Evolutionary conservation across 805 yeast species (phyloP), one percentile per base, ranked within the genome.

Genomic region (Lachancea lanzarotensis): DNA sequence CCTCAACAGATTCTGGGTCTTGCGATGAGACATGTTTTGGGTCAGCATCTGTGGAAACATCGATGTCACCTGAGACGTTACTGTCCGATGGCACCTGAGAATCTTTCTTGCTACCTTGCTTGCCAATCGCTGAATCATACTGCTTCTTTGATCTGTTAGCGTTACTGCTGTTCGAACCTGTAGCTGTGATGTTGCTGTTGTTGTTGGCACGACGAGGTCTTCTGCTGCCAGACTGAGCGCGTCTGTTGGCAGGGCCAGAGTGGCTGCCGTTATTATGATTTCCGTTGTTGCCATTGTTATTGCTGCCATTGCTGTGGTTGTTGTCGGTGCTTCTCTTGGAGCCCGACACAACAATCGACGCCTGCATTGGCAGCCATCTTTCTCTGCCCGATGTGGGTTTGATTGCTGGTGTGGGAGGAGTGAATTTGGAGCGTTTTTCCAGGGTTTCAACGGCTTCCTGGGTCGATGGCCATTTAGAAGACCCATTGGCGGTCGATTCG

Each of bases 291-390:
- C 35, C 35, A 26, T 47, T 29, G 35, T 44, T 51, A 25, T 48
- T 29, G 27, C 38, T 40, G 31, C 48, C 45, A 40, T 19, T 40
- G 32, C 16, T 16, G 18, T 40, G 45, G 17, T 40, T 45, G n/a
- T 45, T 49, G 15, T 31, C 11, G 19, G 36, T 29, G 35, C 48
- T 32, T 37, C 42, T 49, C 35, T 39, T 42, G 36, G 54, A 46
- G 18, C 53, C 53, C 16, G 63, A 68, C 34, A 75, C 67, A 22
- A 73, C 73, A 39, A 75, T 76, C 35, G 76, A 65, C 22, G 79
- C 84, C 53, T 78, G 73, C 60, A 75, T 78, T n/a, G 87, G 87
- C 33, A 81, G 75, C 86, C 87, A 81, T 60, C 82, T 84, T 55
- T 78, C 83, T 55, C 76, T 79, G 45, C 80, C 79, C 13, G 15